These are phyloP conservation scores for Pseudonitzschia multistriata DNA, from an alignment of 108 stramenopile genomes.

Conservation along the genomic window DNA sequence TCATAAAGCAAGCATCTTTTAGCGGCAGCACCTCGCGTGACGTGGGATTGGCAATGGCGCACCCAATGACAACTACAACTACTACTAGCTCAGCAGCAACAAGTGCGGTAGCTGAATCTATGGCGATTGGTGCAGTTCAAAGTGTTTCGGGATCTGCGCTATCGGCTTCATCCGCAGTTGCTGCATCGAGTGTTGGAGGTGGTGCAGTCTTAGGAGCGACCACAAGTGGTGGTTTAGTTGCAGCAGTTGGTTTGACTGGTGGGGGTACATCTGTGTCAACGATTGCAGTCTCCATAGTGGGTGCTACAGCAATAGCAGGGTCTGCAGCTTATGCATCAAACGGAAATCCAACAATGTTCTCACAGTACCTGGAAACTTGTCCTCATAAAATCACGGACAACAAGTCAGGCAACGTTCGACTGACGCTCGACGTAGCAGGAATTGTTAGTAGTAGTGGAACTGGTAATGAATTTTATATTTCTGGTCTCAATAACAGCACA, in stretches of 20 bases:
- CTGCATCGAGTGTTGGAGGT: not conserved
- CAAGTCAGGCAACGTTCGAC: not conserved
- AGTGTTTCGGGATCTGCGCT: not conserved
- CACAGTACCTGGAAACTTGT: not conserved
- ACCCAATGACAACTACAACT: not conserved
- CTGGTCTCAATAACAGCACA: not conserved
- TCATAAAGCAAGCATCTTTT: not conserved
- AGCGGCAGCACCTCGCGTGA: not conserved
- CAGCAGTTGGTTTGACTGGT: not conserved
- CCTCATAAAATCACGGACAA: not conserved
- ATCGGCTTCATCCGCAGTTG: not conserved
- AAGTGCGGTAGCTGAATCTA: not conserved
- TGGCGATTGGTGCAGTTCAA: not conserved
- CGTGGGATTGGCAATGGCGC: not conserved
- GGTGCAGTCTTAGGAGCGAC: not conserved
- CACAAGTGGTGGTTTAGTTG: not conserved
- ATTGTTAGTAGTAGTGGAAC: not conserved
- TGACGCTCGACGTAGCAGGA: not conserved
- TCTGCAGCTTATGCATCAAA: not conserved
- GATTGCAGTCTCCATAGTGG: not conserved
- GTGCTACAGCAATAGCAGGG: not conserved
- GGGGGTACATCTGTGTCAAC: not conserved
- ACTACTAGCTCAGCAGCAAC: not conserved
- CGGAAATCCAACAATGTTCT: not conserved
- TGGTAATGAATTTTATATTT: not conserved